A percentile compares a stretch with the other conserved stretches of the same genome.
phyloP scores from a whole-genome alignment of 257 asterid genomes.

The Salvia hispanica region DNA sequence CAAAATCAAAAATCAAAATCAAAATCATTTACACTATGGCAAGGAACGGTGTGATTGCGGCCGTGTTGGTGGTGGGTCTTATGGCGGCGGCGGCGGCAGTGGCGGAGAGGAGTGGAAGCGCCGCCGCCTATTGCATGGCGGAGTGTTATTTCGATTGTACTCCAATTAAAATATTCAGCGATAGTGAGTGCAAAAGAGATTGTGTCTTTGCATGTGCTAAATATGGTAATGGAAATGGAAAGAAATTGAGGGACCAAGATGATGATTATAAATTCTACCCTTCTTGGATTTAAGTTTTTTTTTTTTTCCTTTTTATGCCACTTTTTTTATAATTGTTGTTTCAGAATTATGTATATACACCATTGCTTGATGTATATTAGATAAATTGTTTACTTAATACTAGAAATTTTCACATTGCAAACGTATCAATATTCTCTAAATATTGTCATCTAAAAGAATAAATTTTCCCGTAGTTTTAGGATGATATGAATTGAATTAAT shows the following conservation, averaged over 20 bases:
- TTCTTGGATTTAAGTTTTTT: constrained; percentile 31
- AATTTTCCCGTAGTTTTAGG: too few species aligned
- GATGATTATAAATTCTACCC: constrained; percentile 37
- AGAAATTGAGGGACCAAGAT: not conserved
- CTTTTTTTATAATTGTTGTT: too few species aligned
- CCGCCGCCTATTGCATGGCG: constrained; percentile 34
- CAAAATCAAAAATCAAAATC: too few species aligned
- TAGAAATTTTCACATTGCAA: too few species aligned
- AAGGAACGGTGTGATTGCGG: constrained; percentile 6
- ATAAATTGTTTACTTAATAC: too few species aligned
- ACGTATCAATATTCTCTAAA: too few species aligned
- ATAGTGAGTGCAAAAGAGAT: constrained; percentile 42
- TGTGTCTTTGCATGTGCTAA: constrained; percentile 39
- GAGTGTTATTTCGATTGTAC: constrained; percentile 44
- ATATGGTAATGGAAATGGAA: not conserved
- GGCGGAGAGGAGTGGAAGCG: constrained; percentile 25
- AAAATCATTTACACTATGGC: constrained; percentile 5
- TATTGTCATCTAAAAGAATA: too few species aligned
- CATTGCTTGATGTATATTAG: too few species aligned
- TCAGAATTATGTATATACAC: too few species aligned
- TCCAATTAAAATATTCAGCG: constrained; percentile 36
- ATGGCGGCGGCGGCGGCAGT: constrained; percentile 5
- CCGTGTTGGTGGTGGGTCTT: constrained; percentile 12
- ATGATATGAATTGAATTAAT: too few species aligned
- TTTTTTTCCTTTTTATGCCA: too few species aligned